Conservation (phyloP, 331 rosid genomes). For the Phaseolus coccineus region DNA sequence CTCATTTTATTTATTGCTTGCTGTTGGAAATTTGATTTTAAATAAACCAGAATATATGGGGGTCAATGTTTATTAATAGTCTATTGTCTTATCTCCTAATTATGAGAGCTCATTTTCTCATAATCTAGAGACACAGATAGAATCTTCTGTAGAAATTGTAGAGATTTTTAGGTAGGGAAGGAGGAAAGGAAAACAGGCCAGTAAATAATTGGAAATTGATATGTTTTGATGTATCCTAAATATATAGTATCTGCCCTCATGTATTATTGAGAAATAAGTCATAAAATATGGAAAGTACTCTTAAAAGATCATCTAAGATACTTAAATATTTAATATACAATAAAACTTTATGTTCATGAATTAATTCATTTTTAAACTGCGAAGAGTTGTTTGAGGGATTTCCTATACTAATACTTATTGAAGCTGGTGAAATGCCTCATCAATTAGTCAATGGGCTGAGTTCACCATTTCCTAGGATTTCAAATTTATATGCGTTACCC, state of each 20-base stretch:
- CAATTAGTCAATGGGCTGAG: too few relatives aligned
- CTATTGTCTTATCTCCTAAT: constrained; percentile 20
- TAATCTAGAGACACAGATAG: neutral
- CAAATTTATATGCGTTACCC: too few relatives aligned
- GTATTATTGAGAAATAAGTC: neutral
- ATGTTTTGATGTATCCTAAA: neutral
- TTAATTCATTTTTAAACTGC: too few relatives aligned
- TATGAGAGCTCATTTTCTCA: constrained; percentile 30
- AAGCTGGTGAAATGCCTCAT: too few relatives aligned
- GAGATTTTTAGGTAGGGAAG: neutral
- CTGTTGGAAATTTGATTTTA: constrained; percentile 17
- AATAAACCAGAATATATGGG: constrained; percentile 7
- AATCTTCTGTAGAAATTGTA: neutral
- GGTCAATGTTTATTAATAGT: constrained; percentile 30
- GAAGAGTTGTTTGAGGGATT: too few relatives aligned
- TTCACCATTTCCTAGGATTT: too few relatives aligned
- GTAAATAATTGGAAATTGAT: neutral
- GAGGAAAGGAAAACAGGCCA: neutral
- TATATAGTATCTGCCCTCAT: too few relatives aligned
- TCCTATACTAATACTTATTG: too few relatives aligned
- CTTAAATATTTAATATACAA: neutral
- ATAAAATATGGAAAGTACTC: neutral
- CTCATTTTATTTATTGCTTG: constrained; percentile 25
- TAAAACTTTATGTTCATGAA: neutral
- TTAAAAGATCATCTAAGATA: neutral